Base-by-base conservation (phyloP, 2,329 filamentous ascomycete species). In the Neonectria faginata region DNA sequence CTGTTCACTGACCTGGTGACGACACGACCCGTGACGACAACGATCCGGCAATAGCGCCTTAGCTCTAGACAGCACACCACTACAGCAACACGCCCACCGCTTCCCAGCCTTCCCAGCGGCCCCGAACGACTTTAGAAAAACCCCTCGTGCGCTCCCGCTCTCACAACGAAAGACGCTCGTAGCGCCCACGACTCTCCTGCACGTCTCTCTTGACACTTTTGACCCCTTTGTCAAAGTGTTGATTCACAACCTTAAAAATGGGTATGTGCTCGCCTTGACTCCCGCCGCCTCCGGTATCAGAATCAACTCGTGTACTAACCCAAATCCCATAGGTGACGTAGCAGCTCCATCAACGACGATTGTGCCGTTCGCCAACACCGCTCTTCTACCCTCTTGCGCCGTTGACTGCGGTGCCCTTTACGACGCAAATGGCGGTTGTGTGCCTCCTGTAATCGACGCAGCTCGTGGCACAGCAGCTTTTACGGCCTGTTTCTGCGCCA, bases 401-500 rank as follows among this genome's bases (percentile, higher is more conserved):
- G 76, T 81, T 22, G 66, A 75, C 51, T 93, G 91, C 74, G 83
- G 85, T 47, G 76, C 81, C 29, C 86, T 93, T 48, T 88, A 85
- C 75, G 86, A 92, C 77, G 92, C 91, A 62, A 92, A 94, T 74
- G 86, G 85, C 50, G 88, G 83, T 66, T 97, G 93, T 78, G 85
- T 91, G 1, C 90, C 91, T 3, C 86, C 86, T 4, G 83, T 80
- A 25, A 82, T 74, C 53, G 63, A 79, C 3, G 77, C 85, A 5
- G 77, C 79, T 7, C 83, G 84, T 54, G 82, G 84, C 52, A 76
- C 84, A 44, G 73, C 77, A 20, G 85, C 83, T 47, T 92, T 91
- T 76, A 83, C 88, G 56, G 82, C 84, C 39, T 97, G 93, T 79
- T 94, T 97, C 81, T 97, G 93, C 80, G 81, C 84, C 71, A 88